Evolutionary conservation across 2,329 filamentous ascomycete genomes (phyloP).

Genomic region (Fusarium compactum): DNA sequence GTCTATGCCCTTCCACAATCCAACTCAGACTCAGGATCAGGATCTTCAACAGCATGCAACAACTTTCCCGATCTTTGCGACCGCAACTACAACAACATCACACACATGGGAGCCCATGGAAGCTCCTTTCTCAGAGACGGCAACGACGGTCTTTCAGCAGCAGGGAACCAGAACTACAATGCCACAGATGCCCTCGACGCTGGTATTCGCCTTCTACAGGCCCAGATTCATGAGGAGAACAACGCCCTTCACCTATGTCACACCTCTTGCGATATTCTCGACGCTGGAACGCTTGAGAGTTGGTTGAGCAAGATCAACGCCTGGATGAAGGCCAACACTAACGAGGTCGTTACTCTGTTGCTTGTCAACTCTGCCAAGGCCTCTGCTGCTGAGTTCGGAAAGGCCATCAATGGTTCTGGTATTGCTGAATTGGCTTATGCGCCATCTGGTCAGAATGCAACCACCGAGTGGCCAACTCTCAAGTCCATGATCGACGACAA

Average conservation of each 20-base stretch:
- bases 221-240: conserved; percentile 74
- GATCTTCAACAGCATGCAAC: conserved; percentile 71
- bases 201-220: conserved; percentile 77
- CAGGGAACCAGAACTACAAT: conserved; percentile 81
- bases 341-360: conserved; percentile 81
- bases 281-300: conserved; percentile 72
- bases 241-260: conserved; percentile 77
- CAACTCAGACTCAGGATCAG: conserved; percentile 34
- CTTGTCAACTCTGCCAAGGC: conserved; percentile 77
- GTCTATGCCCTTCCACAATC: conserved; percentile 46
- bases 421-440: conserved; percentile 72
- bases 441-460: conserved; percentile 59
- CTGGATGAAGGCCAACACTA: conserved; percentile 77
- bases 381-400: conserved; percentile 65
- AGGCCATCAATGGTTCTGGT: conserved; percentile 67
- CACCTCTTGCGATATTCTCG: conserved; percentile 73
- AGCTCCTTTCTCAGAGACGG: conserved; percentile 77
- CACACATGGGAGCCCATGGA: conserved; percentile 82
- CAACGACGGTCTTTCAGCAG: conserved; percentile 67
- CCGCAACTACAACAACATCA: conserved; percentile 79
- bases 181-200: conserved; percentile 77
- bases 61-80: conserved; percentile 81
- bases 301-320: conserved; percentile 74
- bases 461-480: conserved; percentile 76
- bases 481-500: conserved; percentile 72